Evolutionary conservation across 1,284 basidiomycete genomes (phyloP), one percentile per base, ranked within the genome.

Genomic region (Tilletia indica): DNA sequence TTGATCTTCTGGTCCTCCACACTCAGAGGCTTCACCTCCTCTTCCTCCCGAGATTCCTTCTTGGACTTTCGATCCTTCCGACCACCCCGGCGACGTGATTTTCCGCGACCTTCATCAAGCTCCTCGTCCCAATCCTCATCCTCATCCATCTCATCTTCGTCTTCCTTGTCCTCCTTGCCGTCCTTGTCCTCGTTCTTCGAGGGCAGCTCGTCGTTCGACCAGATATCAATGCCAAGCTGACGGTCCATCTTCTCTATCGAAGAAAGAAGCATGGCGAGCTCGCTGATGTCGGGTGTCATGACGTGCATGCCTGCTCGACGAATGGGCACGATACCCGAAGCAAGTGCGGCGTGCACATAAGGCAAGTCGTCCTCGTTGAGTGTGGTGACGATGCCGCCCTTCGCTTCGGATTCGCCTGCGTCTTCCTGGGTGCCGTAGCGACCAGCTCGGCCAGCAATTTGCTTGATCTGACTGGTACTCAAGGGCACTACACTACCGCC

Each of bases 361-460:
- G 88, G 87, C 16, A 98, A 87, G 80, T 97, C 93, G 1, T 86
- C 82, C 2, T 87, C 85, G 68, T 88, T 83, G 11, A 97, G 83
- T 0, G 94, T 93, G 0, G 93, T 94, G 0, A 81, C 85, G 9
- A 80, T 71, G 8, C 85, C 85, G 8, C 78, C 77, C 1, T 68
- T 66, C 58, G 58, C 21, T 19, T 64, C 66, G 14, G 54, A 64
- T 2, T 67, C 69, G 39, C 48, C 68, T n/a, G 4, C n/a, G n/a
- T 72, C 72, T 31, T 67, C 86, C 71, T 91, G 89, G 70, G 92
- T 85, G 1, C 94, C 94, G 84, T 90, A 99, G 0, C 97, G 91
- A 3, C 96, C 96, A 0, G 97, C 97, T 63, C 97, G 89, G 4
- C 96, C 96, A 0, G 93, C 95, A 68, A 99, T 98, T 85, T 99